phyloP scores from a whole-genome alignment of 2,329 filamentous ascomycete species.

The Ophiostoma himal-ulmi region DNA sequence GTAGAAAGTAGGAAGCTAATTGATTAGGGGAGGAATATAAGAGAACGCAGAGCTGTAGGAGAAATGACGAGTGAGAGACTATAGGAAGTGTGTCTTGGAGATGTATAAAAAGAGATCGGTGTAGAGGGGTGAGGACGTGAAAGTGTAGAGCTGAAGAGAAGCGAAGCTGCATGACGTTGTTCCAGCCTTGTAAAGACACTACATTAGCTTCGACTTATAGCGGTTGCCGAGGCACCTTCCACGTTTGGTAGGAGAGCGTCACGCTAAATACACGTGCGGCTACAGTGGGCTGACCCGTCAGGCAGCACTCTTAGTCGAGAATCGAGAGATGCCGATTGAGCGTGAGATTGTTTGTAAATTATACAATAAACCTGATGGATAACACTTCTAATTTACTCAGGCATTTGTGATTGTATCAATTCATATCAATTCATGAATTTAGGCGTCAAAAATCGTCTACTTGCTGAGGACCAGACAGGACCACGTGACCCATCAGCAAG shows the following conservation, averaged over 20 bases:
- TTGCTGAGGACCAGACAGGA: background rate
- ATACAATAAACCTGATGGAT: too few relatives aligned
- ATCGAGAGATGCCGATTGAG: background rate
- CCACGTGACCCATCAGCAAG: background rate
- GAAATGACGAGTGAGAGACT: background rate
- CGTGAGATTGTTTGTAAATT: background rate
- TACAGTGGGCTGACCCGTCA: background rate
- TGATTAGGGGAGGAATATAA: background rate
- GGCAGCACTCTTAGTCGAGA: background rate
- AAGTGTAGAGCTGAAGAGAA: background rate
- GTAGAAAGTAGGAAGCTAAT: too few relatives aligned
- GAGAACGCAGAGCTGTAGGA: background rate
- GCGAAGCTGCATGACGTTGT: background rate
- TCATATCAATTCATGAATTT: too few relatives aligned
- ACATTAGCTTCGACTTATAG: background rate
- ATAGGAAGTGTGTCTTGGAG: background rate
- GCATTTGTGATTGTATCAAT: too few relatives aligned
- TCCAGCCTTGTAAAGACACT: background rate
- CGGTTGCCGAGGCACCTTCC: slow-evolving; percentile 8
- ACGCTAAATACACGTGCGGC: background rate
- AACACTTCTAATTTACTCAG: too few relatives aligned
- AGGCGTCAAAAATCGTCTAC: too few relatives aligned
- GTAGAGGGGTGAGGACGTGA: background rate
- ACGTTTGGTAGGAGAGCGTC: background rate
- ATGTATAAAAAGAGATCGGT: background rate